These are phyloP conservation scores for Pyrenophora tritici-repentis DNA, from an alignment of 2,329 filamentous ascomycete genomes.

Conservation along the genomic window DNA sequence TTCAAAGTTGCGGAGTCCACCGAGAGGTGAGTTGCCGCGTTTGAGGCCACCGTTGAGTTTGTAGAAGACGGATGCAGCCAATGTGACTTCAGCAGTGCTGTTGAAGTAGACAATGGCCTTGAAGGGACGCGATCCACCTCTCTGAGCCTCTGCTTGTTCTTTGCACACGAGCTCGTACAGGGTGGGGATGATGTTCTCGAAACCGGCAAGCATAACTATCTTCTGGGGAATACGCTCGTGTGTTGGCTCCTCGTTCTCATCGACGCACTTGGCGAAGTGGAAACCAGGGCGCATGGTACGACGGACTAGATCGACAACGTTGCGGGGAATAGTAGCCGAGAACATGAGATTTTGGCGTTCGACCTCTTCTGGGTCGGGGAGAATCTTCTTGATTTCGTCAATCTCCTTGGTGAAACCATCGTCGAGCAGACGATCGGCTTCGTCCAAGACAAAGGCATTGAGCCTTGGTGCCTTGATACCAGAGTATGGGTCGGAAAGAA, in stretches of 20 bases:
- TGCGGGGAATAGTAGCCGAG: conserved; percentile 86
- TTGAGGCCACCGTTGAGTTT: conserved; percentile 49
- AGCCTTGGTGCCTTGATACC: conserved; percentile 68
- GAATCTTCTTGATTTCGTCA: conserved; percentile 51
- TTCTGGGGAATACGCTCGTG: conserved; percentile 85
- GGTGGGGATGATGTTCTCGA: conserved; percentile 77
- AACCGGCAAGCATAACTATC: conserved; percentile 67
- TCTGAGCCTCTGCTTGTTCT: conserved; percentile 56
- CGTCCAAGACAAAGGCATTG: conserved; percentile 65
- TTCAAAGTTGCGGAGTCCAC: conserved; percentile 54
- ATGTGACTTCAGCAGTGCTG: conserved; percentile 72
- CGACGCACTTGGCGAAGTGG: conserved; percentile 88
- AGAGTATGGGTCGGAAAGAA: conserved; percentile 68
- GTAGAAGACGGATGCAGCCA: conserved; percentile 65
- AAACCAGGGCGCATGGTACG: conserved; percentile 80
- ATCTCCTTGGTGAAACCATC: conserved; percentile 59
- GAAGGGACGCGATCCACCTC: conserved; percentile 66
- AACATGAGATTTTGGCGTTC: conserved; percentile 91
- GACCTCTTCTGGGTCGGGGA: conserved; percentile 67
- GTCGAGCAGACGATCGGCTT: conserved; percentile 70
- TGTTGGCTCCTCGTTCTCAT: conserved; percentile 79
- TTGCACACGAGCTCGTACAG: conserved; percentile 75
- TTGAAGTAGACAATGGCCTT: conserved; percentile 96
- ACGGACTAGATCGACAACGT: conserved; percentile 80
- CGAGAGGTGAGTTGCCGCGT: conserved; percentile 33